Base-by-base conservation (phyloP, 2,329 filamentous ascomycete genomes). In the Diaporthe ilicicola region DNA sequence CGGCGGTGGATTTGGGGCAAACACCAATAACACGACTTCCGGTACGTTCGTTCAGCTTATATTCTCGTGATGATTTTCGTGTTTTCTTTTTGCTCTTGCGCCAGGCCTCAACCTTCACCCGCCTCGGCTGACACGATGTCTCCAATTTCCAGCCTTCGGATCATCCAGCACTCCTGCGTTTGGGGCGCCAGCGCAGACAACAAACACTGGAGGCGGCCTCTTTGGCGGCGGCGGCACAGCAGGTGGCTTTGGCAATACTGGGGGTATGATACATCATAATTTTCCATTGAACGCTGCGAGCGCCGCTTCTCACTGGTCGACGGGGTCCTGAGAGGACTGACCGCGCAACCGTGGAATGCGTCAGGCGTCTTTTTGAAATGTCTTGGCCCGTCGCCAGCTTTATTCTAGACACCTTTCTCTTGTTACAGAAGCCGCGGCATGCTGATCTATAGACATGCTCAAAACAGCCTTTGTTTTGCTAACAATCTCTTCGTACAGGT, bases 1-100 rank as follows among this genome's bases (percentile, higher is more conserved):
- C 61, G 64, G 82, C 27, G 88, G 88, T 75, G 89, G 89, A 54
- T 91, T 89, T 72, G 87, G 87, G 48, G 66, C 81, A 69, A 83
- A 79, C 72, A 82, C 78, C 73, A 84, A 76, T 72, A 82, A 77
- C 74, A 81, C 78, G 65, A 79, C 81, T 69, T 81, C 85, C 81
- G 88, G 89, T 91, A 89, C 79, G 87, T 85, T 76, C 72, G 67
- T 53, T 32, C 55, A 27, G 73, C 34, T 70, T 56, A 75, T 74
- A 67, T 74, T 71, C 71, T 74, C 55, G 64, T 42, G 13, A 22
- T 74, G 75, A 34, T 64, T 19, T 51, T 29, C 39, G 32, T 59
- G 65, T 56, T 67, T 27, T 67, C 65, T 48, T n/a, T 59, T 59
- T 54, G 39, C 29, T 68, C 64, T 70, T 32, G 67, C 74, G 55